Percentiles rank a stretch among this genome's conserved stretches.
Conservation (phyloP, 345 rosid genomes). For the Adansonia digitata region DNA sequence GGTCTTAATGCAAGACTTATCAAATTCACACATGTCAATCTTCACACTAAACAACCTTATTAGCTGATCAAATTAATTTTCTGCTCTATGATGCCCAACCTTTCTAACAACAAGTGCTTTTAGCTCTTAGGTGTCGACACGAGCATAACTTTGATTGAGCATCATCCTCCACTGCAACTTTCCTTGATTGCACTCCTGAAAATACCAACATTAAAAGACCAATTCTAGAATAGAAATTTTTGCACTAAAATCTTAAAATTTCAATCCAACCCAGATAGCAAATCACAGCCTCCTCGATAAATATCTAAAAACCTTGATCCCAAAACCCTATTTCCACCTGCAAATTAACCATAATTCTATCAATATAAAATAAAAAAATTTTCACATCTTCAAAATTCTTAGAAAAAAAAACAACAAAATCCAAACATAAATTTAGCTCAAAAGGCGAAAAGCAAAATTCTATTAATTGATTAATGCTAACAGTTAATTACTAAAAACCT, state of each 20-base stretch:
- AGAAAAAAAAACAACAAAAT: background rate
- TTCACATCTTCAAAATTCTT: background rate
- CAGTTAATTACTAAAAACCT: background rate
- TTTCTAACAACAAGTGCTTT: slow-evolving; percentile 38
- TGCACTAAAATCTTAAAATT: background rate
- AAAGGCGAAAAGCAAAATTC: background rate
- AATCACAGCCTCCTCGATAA: slow-evolving; percentile 25
- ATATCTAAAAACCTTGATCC: no score
- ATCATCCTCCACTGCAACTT: no score
- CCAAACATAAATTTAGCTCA: background rate
- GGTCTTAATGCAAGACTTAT: slow-evolving; percentile 47
- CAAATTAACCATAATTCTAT: slow-evolving; percentile 11
- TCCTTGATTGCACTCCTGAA: slow-evolving; percentile 3
- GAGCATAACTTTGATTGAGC: slow-evolving; percentile 22
- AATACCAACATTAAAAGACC: background rate
- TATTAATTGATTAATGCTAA: background rate
- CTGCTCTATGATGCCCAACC: slow-evolving; percentile 73
- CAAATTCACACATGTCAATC: slow-evolving; percentile 63
- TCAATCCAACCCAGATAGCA: slow-evolving; percentile 13
- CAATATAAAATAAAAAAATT: background rate
- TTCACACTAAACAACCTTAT: slow-evolving; percentile 45
- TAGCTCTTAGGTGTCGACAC: slow-evolving; percentile 44
- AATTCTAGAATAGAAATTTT: background rate
- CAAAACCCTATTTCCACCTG: slow-evolving; percentile 12
- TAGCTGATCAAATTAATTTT: slow-evolving; percentile 70